These are phyloP conservation scores for Coniferiporia weirii DNA, from an alignment of 1,284 basidiomycete genomes.

Conservation along the genomic window DNA sequence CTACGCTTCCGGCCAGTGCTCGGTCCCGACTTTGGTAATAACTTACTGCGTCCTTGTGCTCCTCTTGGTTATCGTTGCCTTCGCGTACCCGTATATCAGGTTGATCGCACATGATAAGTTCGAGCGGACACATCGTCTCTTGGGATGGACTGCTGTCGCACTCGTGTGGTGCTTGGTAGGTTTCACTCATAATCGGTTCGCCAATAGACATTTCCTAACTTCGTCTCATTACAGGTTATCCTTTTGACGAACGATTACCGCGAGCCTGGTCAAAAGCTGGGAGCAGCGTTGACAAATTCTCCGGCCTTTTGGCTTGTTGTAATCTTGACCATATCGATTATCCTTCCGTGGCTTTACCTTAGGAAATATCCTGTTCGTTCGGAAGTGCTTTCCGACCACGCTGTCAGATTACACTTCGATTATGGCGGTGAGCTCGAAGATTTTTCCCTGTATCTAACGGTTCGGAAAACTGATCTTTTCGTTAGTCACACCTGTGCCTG, in stretches of 20 bases:
- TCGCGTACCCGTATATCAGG: constrained; percentile 45
- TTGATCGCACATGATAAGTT: constrained; percentile 44
- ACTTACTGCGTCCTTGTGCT: constrained; percentile 47
- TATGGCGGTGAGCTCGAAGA: constrained; percentile 32
- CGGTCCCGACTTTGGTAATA: constrained; percentile 43
- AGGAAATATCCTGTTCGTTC: constrained; percentile 22
- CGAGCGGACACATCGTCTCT: constrained; percentile 49
- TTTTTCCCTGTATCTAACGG: constrained; percentile 23
- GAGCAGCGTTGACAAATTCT: constrained; percentile 23
- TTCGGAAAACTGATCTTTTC: not conserved
- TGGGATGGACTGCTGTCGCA: constrained; percentile 49
- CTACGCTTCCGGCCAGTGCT: too few species aligned
- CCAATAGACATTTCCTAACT: not conserved
- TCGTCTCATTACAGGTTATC: constrained; percentile 17
- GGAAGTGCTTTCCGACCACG: constrained; percentile 33
- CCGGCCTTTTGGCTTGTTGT: constrained; percentile 33
- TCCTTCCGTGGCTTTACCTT: constrained; percentile 34
- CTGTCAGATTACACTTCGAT: constrained; percentile 33
- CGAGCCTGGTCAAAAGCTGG: constrained; percentile 20
- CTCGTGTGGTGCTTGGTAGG: constrained; percentile 51
- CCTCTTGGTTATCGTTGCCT: constrained; percentile 44
- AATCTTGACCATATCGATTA: constrained; percentile 28
- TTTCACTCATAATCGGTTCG: not conserved
- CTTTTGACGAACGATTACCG: constrained; percentile 25
- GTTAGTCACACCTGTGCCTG: not conserved